Percentiles rank a stretch among this genome's conserved stretches.
phyloP scores from a whole-genome alignment of 139 green algal genomes.

The Axilococcus clingmanii region DNA sequence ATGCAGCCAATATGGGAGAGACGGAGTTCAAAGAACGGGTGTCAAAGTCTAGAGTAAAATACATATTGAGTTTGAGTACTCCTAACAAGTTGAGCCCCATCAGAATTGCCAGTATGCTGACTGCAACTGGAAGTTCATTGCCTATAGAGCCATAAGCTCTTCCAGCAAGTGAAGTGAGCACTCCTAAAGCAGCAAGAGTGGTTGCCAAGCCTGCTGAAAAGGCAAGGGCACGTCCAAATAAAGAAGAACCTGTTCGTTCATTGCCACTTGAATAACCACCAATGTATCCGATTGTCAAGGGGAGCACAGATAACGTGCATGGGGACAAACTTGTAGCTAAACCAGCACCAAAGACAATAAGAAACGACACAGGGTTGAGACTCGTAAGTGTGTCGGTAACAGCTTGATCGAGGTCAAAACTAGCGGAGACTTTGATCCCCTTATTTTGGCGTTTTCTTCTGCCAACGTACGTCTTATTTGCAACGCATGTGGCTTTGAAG shows the following conservation, averaged over 20 bases:
- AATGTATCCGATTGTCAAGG: constrained; percentile 87
- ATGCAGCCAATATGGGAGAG: constrained; percentile 54
- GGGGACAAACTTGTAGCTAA: constrained; percentile 89
- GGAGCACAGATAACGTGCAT: constrained; percentile 79
- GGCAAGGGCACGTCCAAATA: constrained; percentile 24
- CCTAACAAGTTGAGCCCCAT: constrained; percentile 95
- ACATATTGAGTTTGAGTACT: constrained; percentile 64
- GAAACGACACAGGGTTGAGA: constrained; percentile 54
- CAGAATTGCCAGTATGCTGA: constrained; percentile 62
- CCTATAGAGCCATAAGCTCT: constrained; percentile 66
- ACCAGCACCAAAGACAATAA: constrained; percentile 66
- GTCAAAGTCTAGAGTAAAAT: constrained; percentile 76
- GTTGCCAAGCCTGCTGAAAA: constrained; percentile 83
- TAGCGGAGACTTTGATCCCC: too few relatives aligned
- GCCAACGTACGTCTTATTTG: too few relatives aligned
- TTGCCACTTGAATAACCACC: constrained; percentile 50
- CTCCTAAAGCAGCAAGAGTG: constrained; percentile 73
- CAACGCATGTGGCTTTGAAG: too few relatives aligned
- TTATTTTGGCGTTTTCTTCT: too few relatives aligned
- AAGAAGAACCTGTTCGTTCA: neutral
- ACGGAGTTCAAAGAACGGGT: constrained; percentile 31
- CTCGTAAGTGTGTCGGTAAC: constrained; percentile 35
- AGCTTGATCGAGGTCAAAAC: too few relatives aligned
- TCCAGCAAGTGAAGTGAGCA: constrained; percentile 57
- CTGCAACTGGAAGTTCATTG: constrained; percentile 27